A percentile compares a stretch with the other conserved stretches of the same genome.
Evolutionary conservation across 1,139 yeast genomes (phyloP).

Genomic region (Suhomyces choctaworum): DNA sequence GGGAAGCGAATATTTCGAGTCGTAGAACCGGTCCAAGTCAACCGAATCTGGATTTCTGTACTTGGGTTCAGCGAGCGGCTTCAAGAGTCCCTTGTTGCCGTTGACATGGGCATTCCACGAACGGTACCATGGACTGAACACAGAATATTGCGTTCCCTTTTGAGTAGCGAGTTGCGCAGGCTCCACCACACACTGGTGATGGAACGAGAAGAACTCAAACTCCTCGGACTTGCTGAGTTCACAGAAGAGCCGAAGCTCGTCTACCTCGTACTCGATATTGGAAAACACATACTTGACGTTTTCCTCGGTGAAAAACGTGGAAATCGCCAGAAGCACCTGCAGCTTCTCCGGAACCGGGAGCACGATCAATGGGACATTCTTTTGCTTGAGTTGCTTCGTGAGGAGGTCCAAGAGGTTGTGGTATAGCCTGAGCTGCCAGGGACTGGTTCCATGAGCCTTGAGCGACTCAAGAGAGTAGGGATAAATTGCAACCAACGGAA

Average conservation of each 20-base stretch:
- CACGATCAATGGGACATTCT: constrained; percentile 43
- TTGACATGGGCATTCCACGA: constrained; percentile 42
- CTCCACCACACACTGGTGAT: constrained; percentile 50
- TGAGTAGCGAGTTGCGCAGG: constrained; percentile 46
- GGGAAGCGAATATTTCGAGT: constrained; percentile 8
- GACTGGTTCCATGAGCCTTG: constrained; percentile 42
- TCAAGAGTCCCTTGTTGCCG: constrained; percentile 7
- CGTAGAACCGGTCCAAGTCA: constrained; percentile 15
- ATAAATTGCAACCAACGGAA: constrained; percentile 15
- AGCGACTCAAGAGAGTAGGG: constrained; percentile 39
- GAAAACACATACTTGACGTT: constrained; percentile 35
- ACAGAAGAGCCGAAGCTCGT: constrained; percentile 45
- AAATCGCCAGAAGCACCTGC: constrained; percentile 24
- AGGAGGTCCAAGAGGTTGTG: constrained; percentile 32
- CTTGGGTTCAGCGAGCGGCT: constrained; percentile 3
- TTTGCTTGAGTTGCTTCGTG: constrained; percentile 25
- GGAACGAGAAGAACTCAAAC: constrained; percentile 31
- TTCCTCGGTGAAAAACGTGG: constrained; percentile 25
- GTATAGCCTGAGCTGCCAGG: constrained; percentile 43
- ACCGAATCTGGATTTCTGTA: background rate
- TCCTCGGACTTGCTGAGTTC: constrained; percentile 19
- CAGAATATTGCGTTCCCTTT: constrained; percentile 49
- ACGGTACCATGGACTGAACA: constrained; percentile 55
- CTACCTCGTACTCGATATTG: constrained; percentile 52
- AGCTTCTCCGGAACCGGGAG: constrained; percentile 29